Percentiles rank a stretch among this genome's conserved stretches.
phyloP scores from a whole-genome alignment of 108 stramenopile species.

The Fragilaria crotonensis region DNA sequence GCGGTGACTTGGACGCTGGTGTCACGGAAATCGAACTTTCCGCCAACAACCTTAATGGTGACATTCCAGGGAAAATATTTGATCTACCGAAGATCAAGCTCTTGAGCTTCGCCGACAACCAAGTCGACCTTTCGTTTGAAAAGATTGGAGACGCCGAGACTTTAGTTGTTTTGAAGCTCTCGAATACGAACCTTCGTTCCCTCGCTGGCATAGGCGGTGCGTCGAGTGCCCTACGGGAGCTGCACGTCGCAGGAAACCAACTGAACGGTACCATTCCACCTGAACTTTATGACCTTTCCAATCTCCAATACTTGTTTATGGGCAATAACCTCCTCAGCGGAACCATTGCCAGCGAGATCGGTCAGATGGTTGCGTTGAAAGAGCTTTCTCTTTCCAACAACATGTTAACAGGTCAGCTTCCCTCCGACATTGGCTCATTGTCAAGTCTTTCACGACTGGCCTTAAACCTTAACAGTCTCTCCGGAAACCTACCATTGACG shows the following conservation, averaged over 20 bases:
- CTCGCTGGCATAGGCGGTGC: conserved; percentile 45
- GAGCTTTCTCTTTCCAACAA: conserved; percentile 23
- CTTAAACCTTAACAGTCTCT: conserved; percentile 43
- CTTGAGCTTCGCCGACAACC: conserved; percentile 20
- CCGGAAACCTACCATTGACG: conserved; percentile 46
- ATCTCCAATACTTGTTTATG: conserved; percentile 37
- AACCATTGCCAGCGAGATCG: conserved; percentile 28
- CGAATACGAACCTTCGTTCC: conserved; percentile 35
- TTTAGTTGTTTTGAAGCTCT: conserved; percentile 39
- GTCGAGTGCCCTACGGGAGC: conserved; percentile 26
- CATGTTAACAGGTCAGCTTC: conserved; percentile 37
- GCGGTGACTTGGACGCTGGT: conserved; percentile 23
- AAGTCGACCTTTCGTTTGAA: conserved; percentile 42
- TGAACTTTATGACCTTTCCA: conserved; percentile 36
- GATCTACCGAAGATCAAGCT: conserved; percentile 29
- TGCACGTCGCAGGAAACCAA: conserved; percentile 47
- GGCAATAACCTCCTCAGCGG: conserved; percentile 48
- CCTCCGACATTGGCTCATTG: conserved; percentile 36
- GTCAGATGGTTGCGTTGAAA: conserved; percentile 22
- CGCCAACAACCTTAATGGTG: conserved; percentile 30
- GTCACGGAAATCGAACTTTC: conserved; percentile 30
- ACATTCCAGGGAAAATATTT: conserved; percentile 45
- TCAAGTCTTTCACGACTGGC: conserved; percentile 32
- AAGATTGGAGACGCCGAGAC: conserved; percentile 34
- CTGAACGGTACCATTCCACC: conserved; percentile 50